These are phyloP conservation scores for Martiniozyma asiatica DNA, from an alignment of 1,139 yeast genomes.

Conservation along the genomic window DNA sequence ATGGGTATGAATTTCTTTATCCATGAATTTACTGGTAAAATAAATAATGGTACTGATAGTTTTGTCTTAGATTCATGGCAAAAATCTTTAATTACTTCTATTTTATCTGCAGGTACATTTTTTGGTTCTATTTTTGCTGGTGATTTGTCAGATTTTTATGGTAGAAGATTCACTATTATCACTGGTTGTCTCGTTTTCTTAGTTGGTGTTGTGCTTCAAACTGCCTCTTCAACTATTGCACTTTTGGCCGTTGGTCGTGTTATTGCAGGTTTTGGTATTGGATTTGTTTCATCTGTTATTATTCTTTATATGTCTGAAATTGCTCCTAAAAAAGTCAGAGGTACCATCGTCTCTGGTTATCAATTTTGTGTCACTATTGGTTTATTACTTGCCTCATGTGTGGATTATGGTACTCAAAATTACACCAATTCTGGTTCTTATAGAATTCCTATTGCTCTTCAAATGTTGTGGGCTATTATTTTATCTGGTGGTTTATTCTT, in stretches of 20 bases:
- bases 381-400: constrained; percentile 53
- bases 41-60: constrained; percentile 9
- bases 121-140: constrained; percentile 50
- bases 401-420: constrained; percentile 50
- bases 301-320: constrained; percentile 65
- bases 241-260: constrained; percentile 47
- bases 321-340: constrained; percentile 59
- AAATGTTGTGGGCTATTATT: constrained; percentile 42
- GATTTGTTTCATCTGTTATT: constrained; percentile 50
- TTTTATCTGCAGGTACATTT: constrained; percentile 46
- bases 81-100: constrained; percentile 41
- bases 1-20: constrained; percentile 41
- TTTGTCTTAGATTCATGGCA: constrained; percentile 20
- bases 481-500: constrained; percentile 41
- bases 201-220: constrained; percentile 51
- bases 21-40: constrained; percentile 25
- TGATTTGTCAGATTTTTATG: constrained; percentile 41
- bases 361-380: constrained; percentile 63
- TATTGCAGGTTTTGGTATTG: constrained; percentile 58
- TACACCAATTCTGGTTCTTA: constrained; percentile 43
- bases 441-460: constrained; percentile 51
- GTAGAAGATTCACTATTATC: constrained; percentile 48
- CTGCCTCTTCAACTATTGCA: constrained; percentile 35
- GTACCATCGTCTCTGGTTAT: constrained; percentile 56
- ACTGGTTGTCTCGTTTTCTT: constrained; percentile 42